phyloP scores from a whole-genome alignment of 1,284 basidiomycete species.

The Moesziomyces aphidis region DNA sequence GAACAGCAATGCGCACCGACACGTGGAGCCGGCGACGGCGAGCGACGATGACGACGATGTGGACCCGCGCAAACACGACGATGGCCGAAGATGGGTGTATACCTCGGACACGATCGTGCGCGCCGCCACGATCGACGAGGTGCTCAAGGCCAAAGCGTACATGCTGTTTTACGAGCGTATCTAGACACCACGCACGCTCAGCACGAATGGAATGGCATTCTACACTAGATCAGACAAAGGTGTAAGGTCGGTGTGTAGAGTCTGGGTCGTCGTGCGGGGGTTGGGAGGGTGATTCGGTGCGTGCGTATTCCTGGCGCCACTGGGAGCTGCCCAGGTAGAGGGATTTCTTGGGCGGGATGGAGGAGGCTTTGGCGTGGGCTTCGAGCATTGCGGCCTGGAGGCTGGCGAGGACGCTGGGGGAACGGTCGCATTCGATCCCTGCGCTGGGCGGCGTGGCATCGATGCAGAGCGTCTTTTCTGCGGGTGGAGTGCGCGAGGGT shows the following conservation, averaged over 20 bases:
- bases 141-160: constrained; percentile 88
- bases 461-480: too few species aligned
- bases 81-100: constrained; percentile 83
- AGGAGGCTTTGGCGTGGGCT: constrained; percentile 28
- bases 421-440: constrained; percentile 17
- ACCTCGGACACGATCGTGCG: constrained; percentile 83
- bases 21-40: constrained; percentile 8
- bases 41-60: constrained; percentile 32
- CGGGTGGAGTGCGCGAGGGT: background rate
- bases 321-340: constrained; percentile 31
- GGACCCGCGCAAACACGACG: constrained; percentile 32
- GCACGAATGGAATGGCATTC: too few species aligned
- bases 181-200: background rate
- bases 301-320: constrained; percentile 21
- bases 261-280: background rate
- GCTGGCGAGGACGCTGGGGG: constrained; percentile 19
- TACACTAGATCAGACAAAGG: constrained; percentile 14
- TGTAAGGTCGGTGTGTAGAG: constrained; percentile 8
- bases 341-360: constrained; percentile 10
- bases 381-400: constrained; percentile 42
- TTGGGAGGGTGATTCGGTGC: background rate
- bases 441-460: too few species aligned
- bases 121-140: constrained; percentile 83
- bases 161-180: constrained; percentile 87
- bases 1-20: constrained; percentile 30